Percentiles rank a stretch among this genome's conserved stretches.
Conservation (phyloP, 331 rosid genomes). For the Quercus lobata region DNA sequence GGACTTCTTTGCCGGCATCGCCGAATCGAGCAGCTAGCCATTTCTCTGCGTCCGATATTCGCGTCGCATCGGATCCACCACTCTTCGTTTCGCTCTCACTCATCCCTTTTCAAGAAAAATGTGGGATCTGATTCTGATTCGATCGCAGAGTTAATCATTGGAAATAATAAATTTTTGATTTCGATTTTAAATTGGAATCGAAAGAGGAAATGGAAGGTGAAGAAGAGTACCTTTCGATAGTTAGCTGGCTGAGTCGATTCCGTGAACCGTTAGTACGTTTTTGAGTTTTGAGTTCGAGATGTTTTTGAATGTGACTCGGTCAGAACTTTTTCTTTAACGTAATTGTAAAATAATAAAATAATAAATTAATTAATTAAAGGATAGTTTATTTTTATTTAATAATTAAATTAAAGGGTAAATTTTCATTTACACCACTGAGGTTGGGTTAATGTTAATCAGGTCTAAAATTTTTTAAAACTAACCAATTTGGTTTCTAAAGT, state of each 20-base stretch:
- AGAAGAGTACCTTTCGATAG: not conserved
- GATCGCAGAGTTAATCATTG: not conserved
- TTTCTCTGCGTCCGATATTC: conserved; percentile 69
- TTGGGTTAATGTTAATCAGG: too few relatives aligned
- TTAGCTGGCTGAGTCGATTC: not conserved
- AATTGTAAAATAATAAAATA: too few relatives aligned
- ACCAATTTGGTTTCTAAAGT: too few relatives aligned
- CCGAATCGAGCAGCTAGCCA: conserved; percentile 74
- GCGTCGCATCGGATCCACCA: conserved; percentile 49
- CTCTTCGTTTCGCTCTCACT: conserved; percentile 29
- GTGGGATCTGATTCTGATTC: not conserved
- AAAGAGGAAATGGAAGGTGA: not conserved
- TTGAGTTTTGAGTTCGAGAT: not conserved
- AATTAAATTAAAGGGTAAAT: too few relatives aligned
- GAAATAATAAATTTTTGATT: not conserved
- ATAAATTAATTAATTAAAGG: too few relatives aligned
- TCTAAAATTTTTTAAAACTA: too few relatives aligned
- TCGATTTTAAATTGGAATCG: not conserved
- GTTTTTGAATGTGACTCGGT: not conserved
- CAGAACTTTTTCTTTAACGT: too few relatives aligned
- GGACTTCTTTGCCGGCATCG: conserved; percentile 71
- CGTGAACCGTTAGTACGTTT: not conserved
- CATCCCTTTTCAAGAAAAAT: conserved; percentile 8
- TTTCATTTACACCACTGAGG: too few relatives aligned
- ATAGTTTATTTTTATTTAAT: too few relatives aligned